Conservation (phyloP, 345 rosid genomes). For the Aquilaria sinensis region DNA sequence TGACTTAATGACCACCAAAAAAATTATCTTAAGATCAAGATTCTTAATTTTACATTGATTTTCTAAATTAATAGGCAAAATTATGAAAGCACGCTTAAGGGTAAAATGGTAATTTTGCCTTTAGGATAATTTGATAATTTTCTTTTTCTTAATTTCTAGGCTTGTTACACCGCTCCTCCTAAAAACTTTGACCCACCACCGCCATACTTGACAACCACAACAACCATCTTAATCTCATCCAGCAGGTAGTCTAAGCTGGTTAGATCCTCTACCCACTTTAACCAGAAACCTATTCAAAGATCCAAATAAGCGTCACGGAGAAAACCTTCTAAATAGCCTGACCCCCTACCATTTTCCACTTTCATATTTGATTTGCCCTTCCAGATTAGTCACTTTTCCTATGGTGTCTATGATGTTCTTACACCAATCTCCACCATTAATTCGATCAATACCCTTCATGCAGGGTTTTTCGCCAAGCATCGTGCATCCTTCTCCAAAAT, state of each 20-base stretch:
- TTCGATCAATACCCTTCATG: slow-evolving; percentile 41
- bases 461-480: slow-evolving; percentile 47
- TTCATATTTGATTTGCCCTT: slow-evolving; percentile 40
- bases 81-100: too few species aligned
- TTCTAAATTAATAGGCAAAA: too few species aligned
- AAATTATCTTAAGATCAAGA: too few species aligned
- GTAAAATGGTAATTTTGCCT: too few species aligned
- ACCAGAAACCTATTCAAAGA: slow-evolving; percentile 22
- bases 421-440: slow-evolving; percentile 12
- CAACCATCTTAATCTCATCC: slow-evolving; percentile 13
- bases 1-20: too few species aligned
- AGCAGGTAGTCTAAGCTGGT: slow-evolving; percentile 18
- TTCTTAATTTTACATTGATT: too few species aligned
- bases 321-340: slow-evolving; percentile 14
- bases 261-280: slow-evolving; percentile 22
- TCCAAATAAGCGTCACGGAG: slow-evolving; percentile 12
- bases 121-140: too few species aligned
- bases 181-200: slow-evolving; percentile 30
- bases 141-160: too few species aligned
- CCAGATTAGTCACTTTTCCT: slow-evolving; percentile 48
- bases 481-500: slow-evolving; percentile 55
- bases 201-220: slow-evolving; percentile 10
- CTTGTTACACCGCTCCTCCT: slow-evolving; percentile 60
- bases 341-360: slow-evolving; percentile 11
- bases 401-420: slow-evolving; percentile 3